These are phyloP conservation scores for Rostrohypoxylon terebratum DNA, from an alignment of 495 filamentous ascomycete genomes.

Conservation along the genomic window DNA sequence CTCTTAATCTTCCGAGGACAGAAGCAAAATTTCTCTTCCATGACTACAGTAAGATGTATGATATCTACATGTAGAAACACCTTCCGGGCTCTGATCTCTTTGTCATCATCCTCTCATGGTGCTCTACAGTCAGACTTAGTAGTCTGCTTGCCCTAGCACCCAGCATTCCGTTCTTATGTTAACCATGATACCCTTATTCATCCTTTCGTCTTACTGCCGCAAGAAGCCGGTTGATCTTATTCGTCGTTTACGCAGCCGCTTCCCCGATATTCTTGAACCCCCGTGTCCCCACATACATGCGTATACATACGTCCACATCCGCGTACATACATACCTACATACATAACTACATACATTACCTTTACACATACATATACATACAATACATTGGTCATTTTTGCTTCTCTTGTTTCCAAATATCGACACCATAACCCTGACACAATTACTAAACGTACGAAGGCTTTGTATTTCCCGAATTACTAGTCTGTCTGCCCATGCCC, in stretches of 20 bases:
- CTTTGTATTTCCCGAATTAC: conserved; percentile 31
- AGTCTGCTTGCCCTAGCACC: conserved; percentile 19
- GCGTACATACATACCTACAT: conserved; percentile 19
- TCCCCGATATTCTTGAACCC: conserved; percentile 37
- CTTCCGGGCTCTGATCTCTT: conserved; percentile 6
- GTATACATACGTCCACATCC: conserved; percentile 17
- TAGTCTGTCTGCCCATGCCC: conserved; percentile 11
- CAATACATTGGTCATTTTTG: conserved; percentile 5
- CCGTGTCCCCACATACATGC: conserved; percentile 9
- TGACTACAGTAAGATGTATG: conserved; percentile 19
- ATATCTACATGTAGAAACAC: conserved; percentile 30
- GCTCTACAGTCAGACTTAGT: conserved; percentile 41
- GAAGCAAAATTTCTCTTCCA: conserved; percentile 35
- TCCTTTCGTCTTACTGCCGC: conserved; percentile 32
- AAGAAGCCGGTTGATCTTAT: conserved; percentile 39
- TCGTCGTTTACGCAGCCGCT: conserved; percentile 26
- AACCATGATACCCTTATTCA: conserved; percentile 40
- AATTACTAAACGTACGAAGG: conserved; percentile 27
- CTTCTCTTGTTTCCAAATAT: conserved; percentile 4
- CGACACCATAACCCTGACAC: neutral
- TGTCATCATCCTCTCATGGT: conserved; percentile 39
- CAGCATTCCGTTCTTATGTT: conserved; percentile 32
- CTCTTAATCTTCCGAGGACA: conserved; percentile 20
- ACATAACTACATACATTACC: too few relatives aligned
- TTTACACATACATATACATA: conserved; percentile 13